These are phyloP conservation scores for Trematosphaeria pertusa DNA, from an alignment of 2,329 filamentous ascomycete genomes.

Conservation along the genomic window DNA sequence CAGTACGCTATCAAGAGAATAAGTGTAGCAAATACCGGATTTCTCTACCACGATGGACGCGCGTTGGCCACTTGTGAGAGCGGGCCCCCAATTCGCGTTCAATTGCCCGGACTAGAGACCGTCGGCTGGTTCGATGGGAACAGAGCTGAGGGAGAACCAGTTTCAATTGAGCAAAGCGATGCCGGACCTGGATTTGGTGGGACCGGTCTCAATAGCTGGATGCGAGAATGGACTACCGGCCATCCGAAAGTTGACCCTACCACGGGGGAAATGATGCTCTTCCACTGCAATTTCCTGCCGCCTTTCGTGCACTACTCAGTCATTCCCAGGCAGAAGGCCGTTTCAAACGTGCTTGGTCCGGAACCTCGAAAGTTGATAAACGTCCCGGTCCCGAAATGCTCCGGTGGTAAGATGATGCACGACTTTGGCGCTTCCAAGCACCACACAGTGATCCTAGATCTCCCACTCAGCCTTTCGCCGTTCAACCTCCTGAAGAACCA, in stretches of 20 bases:
- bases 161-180: conserved; percentile 21
- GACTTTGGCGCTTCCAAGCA: conserved; percentile 72
- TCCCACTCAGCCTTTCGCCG: conserved; percentile 71
- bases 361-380: conserved; percentile 55
- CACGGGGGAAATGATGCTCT: conserved; percentile 71
- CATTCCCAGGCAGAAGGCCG: conserved; percentile 47
- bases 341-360: conserved; percentile 1
- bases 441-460: conserved; percentile 72
- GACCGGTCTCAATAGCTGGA: conserved; percentile 63
- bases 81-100: conserved; percentile 71
- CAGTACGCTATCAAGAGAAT: conserved; percentile 68
- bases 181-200: conserved; percentile 57
- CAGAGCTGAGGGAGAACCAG: conserved; percentile 60
- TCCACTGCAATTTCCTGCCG: conserved; percentile 69
- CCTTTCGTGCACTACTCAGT: conserved; percentile 74
- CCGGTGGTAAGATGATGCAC: conserved; percentile 75
- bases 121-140: conserved; percentile 74
- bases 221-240: conserved; percentile 75
- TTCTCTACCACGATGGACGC: conserved; percentile 72
- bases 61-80: conserved; percentile 75
- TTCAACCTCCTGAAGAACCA: conserved; percentile 64
- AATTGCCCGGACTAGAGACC: conserved; percentile 69
- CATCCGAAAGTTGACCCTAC: conserved; percentile 71
- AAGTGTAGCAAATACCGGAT: conserved; percentile 72
- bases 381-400: conserved; percentile 65